Percentiles rank a stretch among this genome's conserved stretches.
Evolutionary conservation across 2,329 filamentous ascomycete genomes (phyloP).

Genomic region (Periconia sp.): DNA sequence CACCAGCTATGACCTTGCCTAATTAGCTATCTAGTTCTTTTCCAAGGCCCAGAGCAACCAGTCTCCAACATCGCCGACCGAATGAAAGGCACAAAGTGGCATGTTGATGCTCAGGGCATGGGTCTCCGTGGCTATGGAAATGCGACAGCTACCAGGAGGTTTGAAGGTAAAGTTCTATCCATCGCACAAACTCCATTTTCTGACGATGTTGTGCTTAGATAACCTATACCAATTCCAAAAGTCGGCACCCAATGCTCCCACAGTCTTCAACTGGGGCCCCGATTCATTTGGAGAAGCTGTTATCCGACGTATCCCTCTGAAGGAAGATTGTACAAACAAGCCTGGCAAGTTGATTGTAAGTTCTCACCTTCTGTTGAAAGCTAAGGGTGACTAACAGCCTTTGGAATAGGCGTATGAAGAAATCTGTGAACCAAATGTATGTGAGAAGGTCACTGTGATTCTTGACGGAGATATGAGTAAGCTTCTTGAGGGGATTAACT

Average conservation of each 20-base stretch:
- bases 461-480: background rate
- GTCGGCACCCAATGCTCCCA: background rate
- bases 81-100: background rate
- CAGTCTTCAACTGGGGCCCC: background rate
- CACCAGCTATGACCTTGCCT: background rate
- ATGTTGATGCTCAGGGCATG: background rate
- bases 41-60: background rate
- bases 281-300: background rate
- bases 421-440: background rate
- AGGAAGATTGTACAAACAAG: background rate
- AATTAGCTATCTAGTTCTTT: background rate
- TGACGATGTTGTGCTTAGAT: background rate
- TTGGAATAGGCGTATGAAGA: background rate
- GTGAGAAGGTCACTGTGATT: background rate
- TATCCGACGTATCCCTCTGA: background rate
- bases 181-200: background rate
- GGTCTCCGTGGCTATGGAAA: background rate
- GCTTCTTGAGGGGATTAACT: background rate
- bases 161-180: background rate
- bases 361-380: background rate
- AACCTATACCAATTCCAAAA: background rate
- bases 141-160: background rate
- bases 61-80: slow-evolving; percentile 1
- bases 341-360: background rate
- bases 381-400: background rate